Base-by-base conservation (phyloP, 805 yeast genomes). In the Blastobotrys americana region DNA sequence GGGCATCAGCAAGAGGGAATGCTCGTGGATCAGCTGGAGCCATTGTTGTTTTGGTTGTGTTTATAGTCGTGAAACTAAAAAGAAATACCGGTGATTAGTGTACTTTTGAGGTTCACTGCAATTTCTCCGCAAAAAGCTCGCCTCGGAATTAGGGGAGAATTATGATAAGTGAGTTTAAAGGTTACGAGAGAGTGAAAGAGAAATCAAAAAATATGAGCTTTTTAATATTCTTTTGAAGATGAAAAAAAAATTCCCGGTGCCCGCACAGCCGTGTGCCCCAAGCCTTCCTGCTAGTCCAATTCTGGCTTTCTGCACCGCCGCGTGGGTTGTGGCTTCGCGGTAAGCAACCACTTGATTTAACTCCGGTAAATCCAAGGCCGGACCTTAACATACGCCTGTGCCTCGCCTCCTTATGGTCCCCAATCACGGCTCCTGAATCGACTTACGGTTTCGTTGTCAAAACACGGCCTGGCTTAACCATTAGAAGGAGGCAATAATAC, bases 1-100 rank as follows among this genome's bases (percentile, higher is more conserved):
- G 88, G 55, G 96, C 82, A 68, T 93, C 97, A 62, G 99, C 97
- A 65, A 93, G 79, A 67, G 99, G 99, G 75, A 93, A 93, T 55
- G 99, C 99, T 70, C 89, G 85, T 70, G 96, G 95, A 80, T 90
- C 90, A 72, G 94, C 87, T 54, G 87, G 77, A 67, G 90, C 82
- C 90, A 83, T 85, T 46, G 36, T 63, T n/a, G 20, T 27, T 23
- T n/a, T 17, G 23, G 16, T 34, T 48, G 8, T 35, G 22, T 23
- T 3, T 21, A 13, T 28, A 15, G n/a, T n/a, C n/a, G n/a, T n/a
- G n/a, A n/a, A n/a, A n/a, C n/a, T n/a, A n/a, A n/a, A n/a, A n/a
- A n/a, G n/a, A n/a, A n/a, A n/a, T n/a, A n/a, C n/a, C n/a, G n/a
- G n/a, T n/a, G 6, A 15, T 39, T 39, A 20, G 10, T 33, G 19